Conservation (phyloP, 306 rosid species). For the Malus sieversii region DNA sequence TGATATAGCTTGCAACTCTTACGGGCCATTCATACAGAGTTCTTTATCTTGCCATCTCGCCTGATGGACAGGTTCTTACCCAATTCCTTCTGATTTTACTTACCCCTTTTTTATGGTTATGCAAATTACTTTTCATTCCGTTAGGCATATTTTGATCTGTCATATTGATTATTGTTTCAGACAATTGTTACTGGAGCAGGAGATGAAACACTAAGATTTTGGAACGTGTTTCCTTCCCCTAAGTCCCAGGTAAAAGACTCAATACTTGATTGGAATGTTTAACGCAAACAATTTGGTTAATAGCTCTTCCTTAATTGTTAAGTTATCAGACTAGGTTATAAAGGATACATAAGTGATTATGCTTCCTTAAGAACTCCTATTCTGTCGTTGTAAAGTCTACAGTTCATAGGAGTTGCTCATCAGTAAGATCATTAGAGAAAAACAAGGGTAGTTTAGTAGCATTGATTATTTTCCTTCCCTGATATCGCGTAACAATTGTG, state of each 20-base stretch:
- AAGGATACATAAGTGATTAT: neutral
- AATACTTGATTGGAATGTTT: neutral
- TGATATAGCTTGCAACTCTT: slow-evolving; percentile 76
- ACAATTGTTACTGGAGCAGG: slow-evolving; percentile 99
- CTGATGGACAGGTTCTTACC: slow-evolving; percentile 83
- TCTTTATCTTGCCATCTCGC: slow-evolving; percentile 96
- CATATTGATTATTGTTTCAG: slow-evolving; percentile 39
- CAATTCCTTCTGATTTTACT: neutral
- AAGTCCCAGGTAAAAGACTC: slow-evolving; percentile 79
- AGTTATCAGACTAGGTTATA: neutral
- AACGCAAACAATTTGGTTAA: neutral
- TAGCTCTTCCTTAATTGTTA: neutral
- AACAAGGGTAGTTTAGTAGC: neutral
- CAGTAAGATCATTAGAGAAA: neutral
- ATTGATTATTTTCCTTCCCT: neutral
- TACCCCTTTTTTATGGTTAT: neutral
- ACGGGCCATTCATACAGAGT: slow-evolving; percentile 93
- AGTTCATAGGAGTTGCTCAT: neutral
- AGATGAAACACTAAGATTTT: slow-evolving; percentile 94
- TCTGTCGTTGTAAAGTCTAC: neutral
- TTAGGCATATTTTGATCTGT: slow-evolving; percentile 2
- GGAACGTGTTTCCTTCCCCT: slow-evolving; percentile 97
- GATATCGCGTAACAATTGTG: neutral
- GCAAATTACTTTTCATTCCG: neutral
- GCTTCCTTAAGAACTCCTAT: neutral